These are phyloP conservation scores for Pyrus pyrifolia DNA, from an alignment of 306 rosid genomes.

Conservation along the genomic window DNA sequence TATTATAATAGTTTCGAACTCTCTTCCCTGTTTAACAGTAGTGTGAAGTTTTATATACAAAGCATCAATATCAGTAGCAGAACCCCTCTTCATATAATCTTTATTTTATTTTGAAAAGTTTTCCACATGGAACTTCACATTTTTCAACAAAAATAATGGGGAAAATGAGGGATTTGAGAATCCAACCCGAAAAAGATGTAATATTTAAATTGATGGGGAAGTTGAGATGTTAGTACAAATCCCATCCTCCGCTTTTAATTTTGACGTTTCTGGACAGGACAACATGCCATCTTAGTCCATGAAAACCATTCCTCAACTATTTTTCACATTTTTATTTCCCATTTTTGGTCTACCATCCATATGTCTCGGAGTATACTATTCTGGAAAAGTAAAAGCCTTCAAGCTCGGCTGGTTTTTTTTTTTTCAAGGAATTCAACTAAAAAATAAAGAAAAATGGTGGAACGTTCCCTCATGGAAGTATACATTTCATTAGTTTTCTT, in stretches of 20 bases:
- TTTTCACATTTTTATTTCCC: neutral
- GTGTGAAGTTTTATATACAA: too few species aligned
- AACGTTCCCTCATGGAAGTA: neutral
- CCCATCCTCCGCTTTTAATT: neutral
- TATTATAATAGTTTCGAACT: too few species aligned
- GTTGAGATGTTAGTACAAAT: conserved; percentile 24
- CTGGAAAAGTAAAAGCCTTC: conserved; percentile 19
- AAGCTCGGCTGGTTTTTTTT: neutral
- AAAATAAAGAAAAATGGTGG: neutral
- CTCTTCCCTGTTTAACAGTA: too few species aligned
- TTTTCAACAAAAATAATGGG: too few species aligned
- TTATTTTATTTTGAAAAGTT: too few species aligned
- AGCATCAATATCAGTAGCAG: too few species aligned
- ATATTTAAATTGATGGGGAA: conserved; percentile 24
- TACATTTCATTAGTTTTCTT: neutral
- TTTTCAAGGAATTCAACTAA: neutral
- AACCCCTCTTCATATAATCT: too few species aligned
- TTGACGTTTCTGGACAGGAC: conserved; percentile 11
- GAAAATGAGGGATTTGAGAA: neutral
- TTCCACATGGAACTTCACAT: too few species aligned
- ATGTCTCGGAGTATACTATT: neutral
- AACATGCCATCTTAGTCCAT: conserved; percentile 13
- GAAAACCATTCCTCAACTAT: conserved; percentile 36
- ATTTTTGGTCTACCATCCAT: conserved; percentile 6
- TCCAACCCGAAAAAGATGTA: conserved; percentile 27